Conservation (phyloP, 2,329 filamentous ascomycete species). For the Epichloe sibirici region DNA sequence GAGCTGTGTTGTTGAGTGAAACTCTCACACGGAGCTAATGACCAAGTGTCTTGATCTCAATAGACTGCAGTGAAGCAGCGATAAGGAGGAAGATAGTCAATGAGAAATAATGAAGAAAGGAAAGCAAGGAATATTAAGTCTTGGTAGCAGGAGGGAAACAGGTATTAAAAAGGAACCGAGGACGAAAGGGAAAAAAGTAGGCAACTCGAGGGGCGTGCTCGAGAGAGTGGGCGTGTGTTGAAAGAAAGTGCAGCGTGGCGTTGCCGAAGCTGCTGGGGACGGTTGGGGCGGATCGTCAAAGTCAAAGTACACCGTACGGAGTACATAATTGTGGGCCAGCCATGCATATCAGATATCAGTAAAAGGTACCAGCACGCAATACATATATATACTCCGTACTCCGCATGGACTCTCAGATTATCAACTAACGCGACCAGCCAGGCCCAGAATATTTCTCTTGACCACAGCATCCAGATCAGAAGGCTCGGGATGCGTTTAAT, state of each 20-base stretch:
- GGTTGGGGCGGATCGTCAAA: slow-evolving; percentile 5
- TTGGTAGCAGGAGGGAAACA: slow-evolving; percentile 1
- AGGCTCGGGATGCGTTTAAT: not conserved
- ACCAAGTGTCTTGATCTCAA: not conserved
- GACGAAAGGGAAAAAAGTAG: not conserved
- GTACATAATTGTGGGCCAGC: too few species aligned
- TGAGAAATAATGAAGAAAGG: not conserved
- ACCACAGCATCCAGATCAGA: not conserved
- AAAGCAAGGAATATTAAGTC: not conserved
- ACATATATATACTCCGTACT: too few species aligned
- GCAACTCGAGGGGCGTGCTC: slow-evolving; percentile 2
- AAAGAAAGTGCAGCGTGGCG: not conserved
- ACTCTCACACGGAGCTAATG: not conserved
- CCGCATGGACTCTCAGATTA: too few species aligned
- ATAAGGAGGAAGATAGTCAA: not conserved
- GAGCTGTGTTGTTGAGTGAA: not conserved
- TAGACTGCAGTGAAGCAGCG: not conserved
- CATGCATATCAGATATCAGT: not conserved
- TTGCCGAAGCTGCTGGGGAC: slow-evolving; percentile 4
- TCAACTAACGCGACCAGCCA: not conserved
- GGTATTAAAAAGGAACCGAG: not conserved
- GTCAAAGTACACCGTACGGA: not conserved
- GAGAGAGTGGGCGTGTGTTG: not conserved
- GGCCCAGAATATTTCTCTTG: not conserved
- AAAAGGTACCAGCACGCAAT: not conserved